phyloP scores from a whole-genome alignment of 1,284 basidiomycete species.

The Rhodotorula sp. region DNA sequence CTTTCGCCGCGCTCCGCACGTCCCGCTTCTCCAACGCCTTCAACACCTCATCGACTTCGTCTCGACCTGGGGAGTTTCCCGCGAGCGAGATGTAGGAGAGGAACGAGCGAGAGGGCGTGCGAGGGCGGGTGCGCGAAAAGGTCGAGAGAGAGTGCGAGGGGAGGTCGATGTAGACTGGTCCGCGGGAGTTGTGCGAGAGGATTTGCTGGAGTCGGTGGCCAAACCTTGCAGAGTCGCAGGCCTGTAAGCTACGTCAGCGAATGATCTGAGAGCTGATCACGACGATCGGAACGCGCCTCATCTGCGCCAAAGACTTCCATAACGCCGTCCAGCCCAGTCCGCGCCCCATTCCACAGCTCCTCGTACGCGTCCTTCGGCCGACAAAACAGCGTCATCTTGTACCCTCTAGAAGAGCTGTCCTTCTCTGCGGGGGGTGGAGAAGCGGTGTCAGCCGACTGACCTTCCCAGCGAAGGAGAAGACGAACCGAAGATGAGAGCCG shows the following conservation, averaged over 20 bases:
- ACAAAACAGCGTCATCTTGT: slow-evolving; percentile 87
- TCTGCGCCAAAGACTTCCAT: slow-evolving; percentile 70
- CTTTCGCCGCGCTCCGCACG: slow-evolving; percentile 51
- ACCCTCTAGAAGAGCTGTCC: slow-evolving; percentile 60
- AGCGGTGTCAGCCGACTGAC: background rate
- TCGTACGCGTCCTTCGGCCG: slow-evolving; percentile 70
- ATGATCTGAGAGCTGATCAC: too few species aligned
- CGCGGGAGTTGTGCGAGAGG: slow-evolving; percentile 39
- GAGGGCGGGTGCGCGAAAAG: slow-evolving; percentile 11
- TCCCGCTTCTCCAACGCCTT: slow-evolving; percentile 47
- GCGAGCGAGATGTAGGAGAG: slow-evolving; percentile 36
- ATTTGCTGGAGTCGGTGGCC: slow-evolving; percentile 46
- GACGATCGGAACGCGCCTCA: slow-evolving; percentile 57
- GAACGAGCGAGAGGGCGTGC: slow-evolving; percentile 43
- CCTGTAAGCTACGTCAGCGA: slow-evolving; percentile 41
- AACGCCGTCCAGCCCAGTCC: slow-evolving; percentile 62
- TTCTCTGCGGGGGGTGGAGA: slow-evolving; percentile 32
- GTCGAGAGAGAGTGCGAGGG: slow-evolving; percentile 42
- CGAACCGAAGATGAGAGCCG: slow-evolving; percentile 77
- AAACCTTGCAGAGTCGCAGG: slow-evolving; percentile 49
- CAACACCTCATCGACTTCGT: slow-evolving; percentile 47
- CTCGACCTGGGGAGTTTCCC: background rate
- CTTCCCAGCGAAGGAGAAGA: slow-evolving; percentile 6
- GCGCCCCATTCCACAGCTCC: slow-evolving; percentile 90
- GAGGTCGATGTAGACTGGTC: slow-evolving; percentile 51